A percentile compares a stretch with the other conserved stretches of the same genome.
phyloP scores from a whole-genome alignment of 768 basidiomycete genomes.

The Hygrocybe punicea region DNA sequence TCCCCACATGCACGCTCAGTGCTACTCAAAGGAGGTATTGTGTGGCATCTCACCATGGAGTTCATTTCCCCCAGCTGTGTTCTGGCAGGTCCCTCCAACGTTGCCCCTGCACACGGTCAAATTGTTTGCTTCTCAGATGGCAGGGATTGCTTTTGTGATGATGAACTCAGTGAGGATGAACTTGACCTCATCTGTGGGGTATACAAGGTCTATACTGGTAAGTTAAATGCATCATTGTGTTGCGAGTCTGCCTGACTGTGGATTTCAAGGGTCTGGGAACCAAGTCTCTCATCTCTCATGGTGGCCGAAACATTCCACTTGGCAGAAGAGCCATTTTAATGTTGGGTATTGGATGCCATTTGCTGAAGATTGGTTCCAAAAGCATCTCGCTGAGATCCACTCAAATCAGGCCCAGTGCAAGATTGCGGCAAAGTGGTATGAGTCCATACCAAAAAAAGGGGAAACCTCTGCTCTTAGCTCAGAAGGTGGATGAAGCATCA shows the following conservation, averaged over 20 bases:
- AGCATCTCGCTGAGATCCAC: neutral
- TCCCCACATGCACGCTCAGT: slow-evolving; percentile 21
- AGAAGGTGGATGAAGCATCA: no score
- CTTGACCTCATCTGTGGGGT: slow-evolving; percentile 21
- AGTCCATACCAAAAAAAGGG: neutral
- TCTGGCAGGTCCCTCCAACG: slow-evolving; percentile 17
- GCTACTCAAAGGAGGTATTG: slow-evolving; percentile 21
- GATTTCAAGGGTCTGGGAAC: neutral
- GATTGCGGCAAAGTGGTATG: neutral
- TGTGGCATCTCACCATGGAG: slow-evolving; percentile 19
- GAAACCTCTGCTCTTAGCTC: no score
- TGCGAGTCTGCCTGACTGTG: neutral
- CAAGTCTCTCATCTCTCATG: slow-evolving; percentile 13
- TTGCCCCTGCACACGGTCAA: neutral
- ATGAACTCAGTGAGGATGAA: slow-evolving; percentile 20
- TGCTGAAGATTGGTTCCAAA: slow-evolving; percentile 19
- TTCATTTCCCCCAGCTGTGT: slow-evolving; percentile 7
- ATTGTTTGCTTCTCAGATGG: neutral
- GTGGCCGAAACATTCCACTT: slow-evolving; percentile 18
- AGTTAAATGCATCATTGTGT: neutral
- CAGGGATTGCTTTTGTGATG: slow-evolving; percentile 16
- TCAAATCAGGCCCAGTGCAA: neutral
- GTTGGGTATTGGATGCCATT: slow-evolving; percentile 17
- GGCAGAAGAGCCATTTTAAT: slow-evolving; percentile 3
- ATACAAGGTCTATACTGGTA: slow-evolving; percentile 20